Base-by-base conservation (phyloP, 805 yeast genomes). In the Wickerhamiella azyma region DNA sequence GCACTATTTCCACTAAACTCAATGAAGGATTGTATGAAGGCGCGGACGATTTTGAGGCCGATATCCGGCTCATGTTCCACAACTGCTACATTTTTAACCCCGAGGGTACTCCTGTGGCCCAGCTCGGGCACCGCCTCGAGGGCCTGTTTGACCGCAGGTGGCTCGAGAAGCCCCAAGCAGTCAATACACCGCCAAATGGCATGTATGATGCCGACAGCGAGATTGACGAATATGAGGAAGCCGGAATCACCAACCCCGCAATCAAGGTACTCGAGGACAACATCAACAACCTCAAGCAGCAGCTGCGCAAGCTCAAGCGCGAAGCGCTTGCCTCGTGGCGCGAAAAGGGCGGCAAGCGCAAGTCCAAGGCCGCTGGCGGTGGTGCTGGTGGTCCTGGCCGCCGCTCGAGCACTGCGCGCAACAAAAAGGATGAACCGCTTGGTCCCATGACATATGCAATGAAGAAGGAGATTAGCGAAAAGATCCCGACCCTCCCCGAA, bases 81-180 rank as follows among this genome's bases (percentile, higher is more conserved):
- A 89, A 92, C 65, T 89, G 97, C 66, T 92, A 85, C 62, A 70
- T 73, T 13, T 92, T 89, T 68, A 92, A 92, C 64, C 97, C 98
- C 2, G 94, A 83, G 56, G 94, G 96, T n/a, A 79, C 94, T 5
- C 94, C 94, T 41, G 98, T 92, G 32, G 85, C 88, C 62, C 74
- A 76, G 73, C 82, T 92, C 94, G 98, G 97, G 16, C 94, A 85
- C 61, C 74, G 86, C 55, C 68, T 92, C 47, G 96, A 92, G 64
- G 79, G 79, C 24, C 74, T 83, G 2, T 92, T 89, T 59, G 82
- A 85, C 56, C 79, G 82, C 57, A 80, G 78, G 62, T 89, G 97
- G 96, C 73, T 76, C 19, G 86, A 85, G 53, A 77, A 79, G 61
- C 95, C 96, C 16, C 70, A 77, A 11, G 77, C 83, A 3, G 73